Evolutionary conservation across 2,329 filamentous ascomycete species (phyloP).

Genomic region (Orbilia oligospora): DNA sequence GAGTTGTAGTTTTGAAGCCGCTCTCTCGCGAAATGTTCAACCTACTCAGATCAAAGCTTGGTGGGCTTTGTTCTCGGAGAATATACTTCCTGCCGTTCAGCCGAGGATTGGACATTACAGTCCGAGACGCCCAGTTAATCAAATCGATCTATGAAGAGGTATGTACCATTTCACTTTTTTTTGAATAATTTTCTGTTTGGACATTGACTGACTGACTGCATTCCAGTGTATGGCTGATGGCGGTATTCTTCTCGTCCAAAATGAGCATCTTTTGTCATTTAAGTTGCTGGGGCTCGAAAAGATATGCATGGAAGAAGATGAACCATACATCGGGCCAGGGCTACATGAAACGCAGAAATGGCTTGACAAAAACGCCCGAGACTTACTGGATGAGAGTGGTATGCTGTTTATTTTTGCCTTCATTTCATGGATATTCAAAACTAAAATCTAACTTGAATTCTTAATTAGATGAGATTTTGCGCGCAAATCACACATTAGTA

Average conservation of each 20-base stretch:
- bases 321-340: slow-evolving; percentile 10
- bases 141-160: slow-evolving; percentile 65
- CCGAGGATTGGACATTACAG: slow-evolving; percentile 68
- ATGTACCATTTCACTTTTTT: not conserved
- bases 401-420: not conserved
- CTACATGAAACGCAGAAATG: slow-evolving; percentile 69
- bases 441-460: not conserved
- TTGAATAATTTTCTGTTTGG: too few species aligned
- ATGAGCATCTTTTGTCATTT: slow-evolving; percentile 76
- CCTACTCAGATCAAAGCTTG: slow-evolving; percentile 72
- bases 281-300: slow-evolving; percentile 75
- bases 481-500: slow-evolving; percentile 74
- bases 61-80: slow-evolving; percentile 72
- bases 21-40: slow-evolving; percentile 75
- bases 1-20: slow-evolving; percentile 75
- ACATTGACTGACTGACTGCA: not conserved
- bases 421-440: too few species aligned
- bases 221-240: slow-evolving; percentile 69
- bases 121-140: slow-evolving; percentile 66
- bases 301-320: slow-evolving; percentile 65
- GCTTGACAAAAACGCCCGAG: slow-evolving; percentile 70
- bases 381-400: slow-evolving; percentile 76
- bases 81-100: slow-evolving; percentile 75
- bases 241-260: slow-evolving; percentile 75
- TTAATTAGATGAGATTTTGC: slow-evolving; percentile 72